Base-by-base conservation (phyloP, 176 grass and related monocot genomes). In the Eremochloa ophiuroides region DNA sequence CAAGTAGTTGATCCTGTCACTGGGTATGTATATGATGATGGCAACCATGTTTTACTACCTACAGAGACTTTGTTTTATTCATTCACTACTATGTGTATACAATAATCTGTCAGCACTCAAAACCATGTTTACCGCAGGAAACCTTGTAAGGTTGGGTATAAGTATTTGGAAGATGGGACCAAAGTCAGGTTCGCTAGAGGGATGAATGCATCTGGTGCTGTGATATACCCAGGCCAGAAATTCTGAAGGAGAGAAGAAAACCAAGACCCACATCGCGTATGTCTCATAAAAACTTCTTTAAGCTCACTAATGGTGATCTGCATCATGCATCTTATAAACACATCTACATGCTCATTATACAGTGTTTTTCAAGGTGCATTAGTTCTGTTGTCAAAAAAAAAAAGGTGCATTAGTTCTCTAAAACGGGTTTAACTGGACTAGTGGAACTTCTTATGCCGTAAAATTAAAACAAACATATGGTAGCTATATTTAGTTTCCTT, bases 181-280 rank as follows among this genome's bases (percentile, higher is more conserved):
- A 98, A 98, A 83, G 95, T 93, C 66, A 87, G 95, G 69, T 62
- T 94, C 23, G 87, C 95, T 14, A 92, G 88, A 75, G 95, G 95
- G 42, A 87, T 88, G 76, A 69, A 90, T 75, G 85, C 90, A 87
- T 98, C 95, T 37, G 90, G 92, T 82, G 56, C 83, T 35, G 71
- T 98, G 31, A 94, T 98, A n/a, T n/a, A 67, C 90, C 95, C 56
- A 81, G 92, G 2, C 92, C 95, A 80, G 92, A 98, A 85, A 98
- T 98, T 87, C 77, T 98, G 47, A 98, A 98, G 79, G 90, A 94
- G 87, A 92, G 95, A 85, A 90, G 71, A 85, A 98, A 93, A n/a
- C 90, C 88, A 0, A 82, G 95, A 73, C 95, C 95, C 26, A 93
- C 78, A 46, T 66, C 87, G 66, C 34, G 95, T 98, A 92, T 61